Evolutionary conservation across 1,284 basidiomycete species (phyloP), one percentile per base, ranked within the genome.

Genomic region (Ustilago sp.): DNA sequence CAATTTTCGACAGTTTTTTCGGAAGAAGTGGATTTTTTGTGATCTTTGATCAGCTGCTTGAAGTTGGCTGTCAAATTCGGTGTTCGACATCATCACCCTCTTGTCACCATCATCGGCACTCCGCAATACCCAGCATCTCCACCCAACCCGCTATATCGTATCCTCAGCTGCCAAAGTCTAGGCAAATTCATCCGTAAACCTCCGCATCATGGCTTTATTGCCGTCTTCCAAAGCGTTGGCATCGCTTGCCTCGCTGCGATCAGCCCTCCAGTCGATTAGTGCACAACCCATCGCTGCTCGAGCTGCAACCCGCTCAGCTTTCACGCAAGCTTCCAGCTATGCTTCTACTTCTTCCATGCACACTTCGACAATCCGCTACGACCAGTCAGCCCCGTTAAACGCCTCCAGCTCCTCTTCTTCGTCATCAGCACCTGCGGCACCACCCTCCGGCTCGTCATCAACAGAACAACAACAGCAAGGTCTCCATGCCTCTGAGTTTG

Each of bases 401-500:
- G 59, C 50, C 17, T 45, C 57, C 17, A 17, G 35, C 41, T 58
- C 57, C 13, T 55, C 51, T 13, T 51, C 61, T 15, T 48, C 63
- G 3, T 41, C 41, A 13, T 17, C 63, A 12, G 54, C 60, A 28
- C 35, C 56, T 17, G 48, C 59, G 2, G 35, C 58, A 51, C 51
- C 54, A 13, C 32, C 51, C 28, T 50, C 43, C 15, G 19, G 55
- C 9, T 36, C 65, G 13, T 58, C 61, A 9, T 57, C 55, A 31
- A 57, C 71, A 52, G 34, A 45, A 47, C 50, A 59, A 3, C 59
- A 51, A 45, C 54, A 72, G 36, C 32, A 58, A 13, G 59, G 31
- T 36, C 48, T 63, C 6, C 70, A 77, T 35, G 67, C 67, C 6
- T 52, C 64, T 6, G 61, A 76, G 15, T 76, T 76, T 50, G 75